Percentiles rank a stretch among this genome's conserved stretches.
Evolutionary conservation across 441 rosid species (phyloP).

Genomic region (Metrosideros polymorpha): DNA sequence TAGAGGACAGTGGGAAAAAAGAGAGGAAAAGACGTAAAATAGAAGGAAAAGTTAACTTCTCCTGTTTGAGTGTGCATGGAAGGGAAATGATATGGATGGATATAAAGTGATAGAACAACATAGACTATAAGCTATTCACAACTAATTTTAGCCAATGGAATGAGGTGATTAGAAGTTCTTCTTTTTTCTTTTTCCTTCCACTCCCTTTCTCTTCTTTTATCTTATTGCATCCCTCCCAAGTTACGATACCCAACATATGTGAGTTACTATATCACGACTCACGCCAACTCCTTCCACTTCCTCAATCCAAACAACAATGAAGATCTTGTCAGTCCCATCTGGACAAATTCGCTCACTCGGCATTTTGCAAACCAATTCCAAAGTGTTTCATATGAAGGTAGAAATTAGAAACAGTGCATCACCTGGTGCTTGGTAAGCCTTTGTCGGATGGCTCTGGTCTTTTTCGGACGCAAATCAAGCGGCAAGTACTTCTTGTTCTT

Average conservation of each 20-base stretch:
- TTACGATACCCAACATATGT: background rate
- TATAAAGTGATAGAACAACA: background rate
- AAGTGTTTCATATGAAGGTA: background rate
- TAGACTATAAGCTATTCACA: background rate
- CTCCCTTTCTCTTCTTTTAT: background rate
- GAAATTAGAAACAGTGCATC: background rate
- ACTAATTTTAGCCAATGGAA: background rate
- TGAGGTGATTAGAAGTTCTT: background rate
- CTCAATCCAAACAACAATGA: background rate
- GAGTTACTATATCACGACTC: background rate
- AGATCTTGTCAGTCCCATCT: background rate
- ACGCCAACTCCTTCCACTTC: background rate
- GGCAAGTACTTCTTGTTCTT: slow-evolving; percentile 85
- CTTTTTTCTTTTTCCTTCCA: background rate
- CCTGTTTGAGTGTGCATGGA: background rate
- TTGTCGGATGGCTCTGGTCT: slow-evolving; percentile 85
- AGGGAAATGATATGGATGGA: background rate
- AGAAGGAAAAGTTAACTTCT: background rate
- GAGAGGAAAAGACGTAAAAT: background rate
- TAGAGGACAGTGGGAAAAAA: background rate
- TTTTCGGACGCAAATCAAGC: slow-evolving; percentile 96
- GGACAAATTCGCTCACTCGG: background rate
- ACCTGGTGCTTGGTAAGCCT: slow-evolving; percentile 94
- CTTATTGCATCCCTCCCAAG: background rate
- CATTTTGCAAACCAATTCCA: background rate